phyloP scores from a whole-genome alignment of 2,329 filamentous ascomycete species.

The Cladophialophora chaetospira region DNA sequence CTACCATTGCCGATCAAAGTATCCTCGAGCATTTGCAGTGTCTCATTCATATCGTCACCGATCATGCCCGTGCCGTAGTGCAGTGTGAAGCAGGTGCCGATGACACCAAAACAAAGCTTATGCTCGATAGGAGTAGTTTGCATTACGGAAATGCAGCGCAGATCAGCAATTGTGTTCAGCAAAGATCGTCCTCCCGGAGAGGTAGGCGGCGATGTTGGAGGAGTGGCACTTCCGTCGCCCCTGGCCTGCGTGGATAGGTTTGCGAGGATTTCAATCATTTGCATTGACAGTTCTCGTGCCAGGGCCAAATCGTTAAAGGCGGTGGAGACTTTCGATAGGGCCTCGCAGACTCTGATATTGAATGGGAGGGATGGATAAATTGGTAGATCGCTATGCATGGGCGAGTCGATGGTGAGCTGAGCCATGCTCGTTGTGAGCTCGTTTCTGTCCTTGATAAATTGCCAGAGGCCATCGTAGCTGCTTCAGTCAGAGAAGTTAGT shows the following conservation, averaged over 20 bases:
- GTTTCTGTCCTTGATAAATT: constrained; percentile 24
- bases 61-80: constrained; percentile 15
- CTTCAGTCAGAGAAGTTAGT: constrained; percentile 2
- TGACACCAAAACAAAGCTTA: constrained; percentile 22
- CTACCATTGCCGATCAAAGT: constrained; percentile 15
- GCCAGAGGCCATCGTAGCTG: constrained; percentile 25
- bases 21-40: constrained; percentile 22
- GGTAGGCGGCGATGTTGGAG: constrained; percentile 7
- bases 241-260: constrained; percentile 13
- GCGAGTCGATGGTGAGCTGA: constrained; percentile 20
- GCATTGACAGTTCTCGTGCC: constrained; percentile 23
- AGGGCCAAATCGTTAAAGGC: constrained; percentile 26
- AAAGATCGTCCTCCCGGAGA: constrained; percentile 9
- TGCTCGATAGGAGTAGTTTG: constrained; percentile 22
- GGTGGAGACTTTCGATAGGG: constrained; percentile 23
- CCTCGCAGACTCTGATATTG: constrained; percentile 19
- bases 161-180: constrained; percentile 21
- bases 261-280: constrained; percentile 24
- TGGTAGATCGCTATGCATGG: constrained; percentile 23
- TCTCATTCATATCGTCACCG: constrained; percentile 19
- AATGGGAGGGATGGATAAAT: constrained; percentile 24
- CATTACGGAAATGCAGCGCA: constrained; percentile 20
- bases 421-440: constrained; percentile 20
- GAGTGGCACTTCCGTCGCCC: constrained; percentile 13
- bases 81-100: constrained; percentile 23